Conservation (phyloP, 305 asterid species). For the Plantago rigida region DNA sequence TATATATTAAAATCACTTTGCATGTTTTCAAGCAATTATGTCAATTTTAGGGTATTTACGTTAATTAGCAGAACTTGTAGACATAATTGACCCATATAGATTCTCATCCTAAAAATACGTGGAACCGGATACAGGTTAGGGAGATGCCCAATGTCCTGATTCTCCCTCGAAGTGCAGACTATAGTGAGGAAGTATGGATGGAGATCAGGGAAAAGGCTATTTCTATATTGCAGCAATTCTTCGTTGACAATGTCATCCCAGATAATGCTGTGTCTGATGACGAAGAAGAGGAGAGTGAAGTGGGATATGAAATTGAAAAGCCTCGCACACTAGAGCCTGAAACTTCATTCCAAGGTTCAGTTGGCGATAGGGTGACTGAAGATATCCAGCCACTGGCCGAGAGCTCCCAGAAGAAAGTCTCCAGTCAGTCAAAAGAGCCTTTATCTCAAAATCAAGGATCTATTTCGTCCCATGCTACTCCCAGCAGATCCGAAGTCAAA, state of each 20-base stretch:
- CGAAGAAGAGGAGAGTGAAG: constrained; percentile 61
- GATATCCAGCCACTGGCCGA: constrained; percentile 46
- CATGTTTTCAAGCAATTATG: too few relatives aligned
- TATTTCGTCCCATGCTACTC: constrained; percentile 45
- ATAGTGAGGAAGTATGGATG: constrained; percentile 99
- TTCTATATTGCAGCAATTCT: constrained; percentile 68
- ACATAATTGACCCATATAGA: not conserved
- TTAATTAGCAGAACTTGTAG: not conserved
- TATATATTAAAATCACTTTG: too few relatives aligned
- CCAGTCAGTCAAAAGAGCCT: constrained; percentile 45
- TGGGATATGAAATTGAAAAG: constrained; percentile 44
- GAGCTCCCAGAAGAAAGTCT: constrained; percentile 60
- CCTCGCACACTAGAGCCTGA: constrained; percentile 38
- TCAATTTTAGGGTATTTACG: too few relatives aligned
- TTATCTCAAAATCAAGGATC: constrained; percentile 60
- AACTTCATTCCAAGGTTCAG: constrained; percentile 51
- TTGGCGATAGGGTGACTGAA: constrained; percentile 43
- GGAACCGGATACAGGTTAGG: constrained; percentile 48
- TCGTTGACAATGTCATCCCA: constrained; percentile 65
- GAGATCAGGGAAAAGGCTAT: constrained; percentile 91
- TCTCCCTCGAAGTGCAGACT: constrained; percentile 98
- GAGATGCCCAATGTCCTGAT: constrained; percentile 99
- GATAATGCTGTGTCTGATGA: constrained; percentile 72
- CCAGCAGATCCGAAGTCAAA: constrained; percentile 66
- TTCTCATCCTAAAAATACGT: too few relatives aligned